A percentile compares a stretch with the other conserved stretches of the same genome.
Conservation (phyloP, 164 flowering plant genomes). For the Liquidambar formosana region DNA sequence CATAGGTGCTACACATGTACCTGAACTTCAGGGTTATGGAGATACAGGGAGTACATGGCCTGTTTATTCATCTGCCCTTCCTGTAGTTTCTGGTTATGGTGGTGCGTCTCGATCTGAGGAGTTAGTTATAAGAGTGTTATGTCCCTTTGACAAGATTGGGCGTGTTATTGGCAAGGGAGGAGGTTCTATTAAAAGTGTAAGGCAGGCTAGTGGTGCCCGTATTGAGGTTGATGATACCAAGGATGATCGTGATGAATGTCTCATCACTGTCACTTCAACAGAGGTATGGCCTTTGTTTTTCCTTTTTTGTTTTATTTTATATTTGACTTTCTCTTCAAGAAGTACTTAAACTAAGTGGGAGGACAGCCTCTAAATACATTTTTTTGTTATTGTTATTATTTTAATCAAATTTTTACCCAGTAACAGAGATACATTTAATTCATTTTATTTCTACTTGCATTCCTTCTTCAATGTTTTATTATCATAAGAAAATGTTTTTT, state of each 20-base stretch:
- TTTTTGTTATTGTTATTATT: no score
- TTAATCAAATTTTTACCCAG: no score
- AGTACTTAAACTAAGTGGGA: background rate
- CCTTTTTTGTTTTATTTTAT: background rate
- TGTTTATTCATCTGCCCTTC: constrained; percentile 63
- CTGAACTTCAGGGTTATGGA: constrained; percentile 62
- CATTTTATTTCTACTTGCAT: background rate
- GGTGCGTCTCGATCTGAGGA: constrained; percentile 65
- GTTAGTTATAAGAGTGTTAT: constrained; percentile 62
- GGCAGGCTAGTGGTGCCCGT: constrained; percentile 90
- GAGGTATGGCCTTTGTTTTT: constrained; percentile 52
- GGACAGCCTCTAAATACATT: no score
- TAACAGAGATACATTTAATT: background rate
- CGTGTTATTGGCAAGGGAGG: constrained; percentile 98
- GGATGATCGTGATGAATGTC: constrained; percentile 60
- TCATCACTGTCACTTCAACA: constrained; percentile 64
- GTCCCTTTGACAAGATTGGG: constrained; percentile 83
- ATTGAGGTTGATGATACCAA: constrained; percentile 85
- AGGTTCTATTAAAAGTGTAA: constrained; percentile 68
- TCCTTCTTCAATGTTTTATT: background rate
- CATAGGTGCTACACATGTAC: constrained; percentile 49
- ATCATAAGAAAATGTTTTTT: background rate
- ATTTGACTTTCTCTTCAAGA: background rate
- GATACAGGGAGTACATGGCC: constrained; percentile 77
- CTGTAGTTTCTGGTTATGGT: constrained; percentile 69